phyloP scores from a whole-genome alignment of 2,329 filamentous ascomycete genomes.

The Exophiala xenobiotica region DNA sequence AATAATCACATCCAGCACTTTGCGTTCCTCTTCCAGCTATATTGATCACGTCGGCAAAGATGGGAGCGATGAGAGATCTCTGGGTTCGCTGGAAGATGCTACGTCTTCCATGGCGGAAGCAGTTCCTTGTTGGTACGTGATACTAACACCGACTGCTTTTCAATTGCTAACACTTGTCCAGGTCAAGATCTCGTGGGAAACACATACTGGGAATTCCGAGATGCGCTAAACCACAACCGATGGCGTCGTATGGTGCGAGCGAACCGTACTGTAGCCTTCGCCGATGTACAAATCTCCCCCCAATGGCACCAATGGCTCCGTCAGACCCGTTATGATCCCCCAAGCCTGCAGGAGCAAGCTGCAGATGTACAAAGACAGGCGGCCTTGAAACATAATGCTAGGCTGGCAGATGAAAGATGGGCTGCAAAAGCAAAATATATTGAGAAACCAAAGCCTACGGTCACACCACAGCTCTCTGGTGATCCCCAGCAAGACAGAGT shows the following conservation, averaged over 20 bases:
- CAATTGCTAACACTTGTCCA: conserved; percentile 32
- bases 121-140: conserved; percentile 56
- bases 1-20: neutral
- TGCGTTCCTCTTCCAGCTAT: neutral
- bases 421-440: conserved; percentile 59
- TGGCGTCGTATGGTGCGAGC: conserved; percentile 61
- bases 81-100: conserved; percentile 65
- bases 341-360: conserved; percentile 59
- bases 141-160: neutral
- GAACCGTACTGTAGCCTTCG: conserved; percentile 52
- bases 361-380: conserved; percentile 56
- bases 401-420: conserved; percentile 62
- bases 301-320: conserved; percentile 70
- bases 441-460: conserved; percentile 51
- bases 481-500: conserved; percentile 4
- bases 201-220: conserved; percentile 67
- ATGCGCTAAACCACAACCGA: conserved; percentile 53
- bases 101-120: conserved; percentile 61
- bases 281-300: conserved; percentile 61
- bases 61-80: conserved; percentile 46
- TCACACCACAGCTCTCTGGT: conserved; percentile 8
- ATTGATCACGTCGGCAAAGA: conserved; percentile 22
- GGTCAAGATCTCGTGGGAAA: conserved; percentile 63
- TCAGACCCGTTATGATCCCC: conserved; percentile 57
- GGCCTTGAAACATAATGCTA: conserved; percentile 60